phyloP scores from a whole-genome alignment of 352 stramenopile genomes.

The Phytophthora lateralis region DNA sequence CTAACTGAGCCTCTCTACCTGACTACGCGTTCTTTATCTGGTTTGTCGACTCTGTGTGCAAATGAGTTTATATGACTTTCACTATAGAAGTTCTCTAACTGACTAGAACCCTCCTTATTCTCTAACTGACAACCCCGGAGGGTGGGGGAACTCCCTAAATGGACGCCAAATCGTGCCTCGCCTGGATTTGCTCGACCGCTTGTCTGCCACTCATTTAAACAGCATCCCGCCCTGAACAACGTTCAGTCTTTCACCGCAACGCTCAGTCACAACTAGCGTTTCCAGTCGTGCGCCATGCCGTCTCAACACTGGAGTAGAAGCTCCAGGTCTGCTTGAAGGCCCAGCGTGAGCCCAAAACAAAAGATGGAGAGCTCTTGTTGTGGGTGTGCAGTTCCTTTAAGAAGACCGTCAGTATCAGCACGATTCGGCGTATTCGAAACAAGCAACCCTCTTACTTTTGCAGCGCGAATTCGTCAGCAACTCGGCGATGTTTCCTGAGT shows the following conservation, averaged over 20 bases:
- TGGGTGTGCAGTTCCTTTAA: neutral
- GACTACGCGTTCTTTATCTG: conserved; percentile 5
- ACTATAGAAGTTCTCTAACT: conserved; percentile 8
- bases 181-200: neutral
- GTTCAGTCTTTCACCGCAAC: no score
- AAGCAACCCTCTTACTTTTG: neutral
- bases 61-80: conserved; percentile 5
- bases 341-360: neutral
- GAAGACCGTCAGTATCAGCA: neutral
- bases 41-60: neutral
- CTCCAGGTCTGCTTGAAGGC: no score
- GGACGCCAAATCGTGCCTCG: neutral
- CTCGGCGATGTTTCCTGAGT: neutral
- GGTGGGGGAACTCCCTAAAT: conserved; percentile 5
- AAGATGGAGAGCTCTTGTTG: conserved; percentile 5
- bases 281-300: no score
- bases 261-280: no score
- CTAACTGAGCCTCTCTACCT: conserved; percentile 2
- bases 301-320: no score
- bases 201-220: no score
- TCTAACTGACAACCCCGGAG: neutral
- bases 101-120: conserved; percentile 12
- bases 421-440: neutral
- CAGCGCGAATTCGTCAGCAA: neutral
- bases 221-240: no score